Conservation (phyloP, 768 basidiomycete species). For the Pulveroboletus sp. region DNA sequence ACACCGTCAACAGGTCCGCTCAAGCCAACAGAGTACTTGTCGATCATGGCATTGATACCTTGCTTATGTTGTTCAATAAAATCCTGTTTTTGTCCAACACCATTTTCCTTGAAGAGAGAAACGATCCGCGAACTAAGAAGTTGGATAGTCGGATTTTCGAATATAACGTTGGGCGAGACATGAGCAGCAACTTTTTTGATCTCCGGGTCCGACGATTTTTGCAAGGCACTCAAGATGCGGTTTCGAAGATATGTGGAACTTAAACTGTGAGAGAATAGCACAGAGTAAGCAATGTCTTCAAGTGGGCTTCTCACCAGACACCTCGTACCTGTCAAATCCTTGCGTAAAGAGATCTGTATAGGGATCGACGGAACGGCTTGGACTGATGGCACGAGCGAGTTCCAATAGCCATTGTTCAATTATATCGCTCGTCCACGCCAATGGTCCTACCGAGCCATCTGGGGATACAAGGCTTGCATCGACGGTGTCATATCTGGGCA, state of each 20-base stretch:
- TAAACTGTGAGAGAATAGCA: constrained; percentile 9
- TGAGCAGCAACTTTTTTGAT: constrained; percentile 18
- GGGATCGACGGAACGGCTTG: constrained; percentile 1
- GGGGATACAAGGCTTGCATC: background rate
- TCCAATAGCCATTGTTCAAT: constrained; percentile 14
- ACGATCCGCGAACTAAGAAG: constrained; percentile 3
- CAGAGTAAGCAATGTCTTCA: background rate
- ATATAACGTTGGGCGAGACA: constrained; percentile 32
- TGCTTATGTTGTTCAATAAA: constrained; percentile 1
- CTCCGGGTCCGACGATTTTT: constrained; percentile 24
- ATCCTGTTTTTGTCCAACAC: background rate
- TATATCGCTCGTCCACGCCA: background rate
- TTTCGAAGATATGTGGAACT: constrained; percentile 26
- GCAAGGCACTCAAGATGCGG: constrained; percentile 15
- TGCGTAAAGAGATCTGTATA: constrained; percentile 24
- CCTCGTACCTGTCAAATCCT: constrained; percentile 33
- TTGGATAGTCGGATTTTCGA: constrained; percentile 37
- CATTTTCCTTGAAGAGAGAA: constrained; percentile 2
- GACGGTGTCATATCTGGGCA: constrained; percentile 3
- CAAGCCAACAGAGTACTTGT: constrained; percentile 33
- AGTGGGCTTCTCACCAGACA: background rate
- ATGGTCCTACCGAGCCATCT: constrained; percentile 1
- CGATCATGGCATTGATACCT: constrained; percentile 36
- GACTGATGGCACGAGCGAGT: constrained; percentile 4
- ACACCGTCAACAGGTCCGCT: constrained; percentile 9